Percentiles rank a stretch among this genome's conserved stretches.
Evolutionary conservation across 352 stramenopile species (phyloP).

Genomic region (Aphanomyces stellatus): DNA sequence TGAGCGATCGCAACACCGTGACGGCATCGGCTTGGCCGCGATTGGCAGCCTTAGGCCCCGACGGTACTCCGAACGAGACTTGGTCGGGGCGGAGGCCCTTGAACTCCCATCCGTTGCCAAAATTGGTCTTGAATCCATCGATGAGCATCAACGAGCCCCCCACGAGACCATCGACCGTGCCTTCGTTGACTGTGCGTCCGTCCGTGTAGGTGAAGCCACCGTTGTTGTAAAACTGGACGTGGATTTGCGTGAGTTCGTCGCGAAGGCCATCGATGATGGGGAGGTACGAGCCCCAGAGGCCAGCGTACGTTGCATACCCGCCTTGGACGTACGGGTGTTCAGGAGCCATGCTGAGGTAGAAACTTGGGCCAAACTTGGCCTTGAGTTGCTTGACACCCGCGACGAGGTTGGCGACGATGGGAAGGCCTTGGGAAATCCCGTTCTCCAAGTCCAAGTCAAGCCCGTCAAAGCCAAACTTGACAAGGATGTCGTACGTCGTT

Average conservation of each 20-base stretch:
- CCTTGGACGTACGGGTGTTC: constrained; percentile 17
- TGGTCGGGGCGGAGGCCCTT: constrained; percentile 7
- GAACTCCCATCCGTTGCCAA: constrained; percentile 7
- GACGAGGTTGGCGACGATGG: constrained; percentile 14
- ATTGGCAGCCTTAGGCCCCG: neutral
- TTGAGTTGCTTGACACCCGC: constrained; percentile 2
- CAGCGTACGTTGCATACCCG: neutral
- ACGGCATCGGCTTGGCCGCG: neutral
- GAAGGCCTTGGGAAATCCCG: constrained; percentile 8
- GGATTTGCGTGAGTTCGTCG: constrained; percentile 4
- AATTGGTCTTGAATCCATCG: constrained; percentile 8
- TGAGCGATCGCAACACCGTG: neutral
- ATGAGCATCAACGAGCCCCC: constrained; percentile 14
- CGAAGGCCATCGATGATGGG: constrained; percentile 15
- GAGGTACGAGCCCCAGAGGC: constrained; percentile 14
- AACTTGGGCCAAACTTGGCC: neutral
- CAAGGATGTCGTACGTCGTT: neutral
- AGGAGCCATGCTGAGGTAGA: constrained; percentile 14
- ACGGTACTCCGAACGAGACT: constrained; percentile 9
- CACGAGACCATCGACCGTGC: constrained; percentile 11
- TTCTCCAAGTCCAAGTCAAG: constrained; percentile 12
- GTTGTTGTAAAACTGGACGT: constrained; percentile 20
- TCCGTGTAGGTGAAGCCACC: constrained; percentile 15
- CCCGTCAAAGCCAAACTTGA: constrained; percentile 14
- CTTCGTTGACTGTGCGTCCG: constrained; percentile 14